Evolutionary conservation across 495 filamentous ascomycete species (phyloP), one percentile per base, ranked within the genome.

Genomic region (Annulohypoxylon maeteangense): DNA sequence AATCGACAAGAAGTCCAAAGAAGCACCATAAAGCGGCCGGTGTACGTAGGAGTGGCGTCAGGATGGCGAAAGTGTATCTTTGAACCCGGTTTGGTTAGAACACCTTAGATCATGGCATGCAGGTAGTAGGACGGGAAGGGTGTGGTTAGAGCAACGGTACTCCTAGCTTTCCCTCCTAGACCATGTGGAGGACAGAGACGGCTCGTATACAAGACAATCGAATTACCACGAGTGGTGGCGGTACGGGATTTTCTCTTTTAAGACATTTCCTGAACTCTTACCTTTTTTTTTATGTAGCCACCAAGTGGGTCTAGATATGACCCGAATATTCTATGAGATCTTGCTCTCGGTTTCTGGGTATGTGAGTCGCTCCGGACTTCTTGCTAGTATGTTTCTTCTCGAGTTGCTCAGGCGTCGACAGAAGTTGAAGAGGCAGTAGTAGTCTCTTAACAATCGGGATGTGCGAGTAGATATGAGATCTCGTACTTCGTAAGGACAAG

Each of bases 31-130:
- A 42, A 69, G 47, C 47, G 50, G 18, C 31, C 25, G 61, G 50
- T 54, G 38, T 40, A 60, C 62, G 58, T 40, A 64, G 51, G 22
- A 67, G 70, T 73, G 68, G 75, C 70, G 74, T 72, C 40, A 70
- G 62, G 65, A 67, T 70, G 51, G 50, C 65, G 48, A 70, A 67
- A 74, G 57, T 69, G 58, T 71, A 62, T 71, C 53, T 70, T 62
- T 29, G 51, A 64, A 64, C 25, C 62, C 59, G 23, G 62, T 45
- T 60, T 75, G 54, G 62, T 77, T 74, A 78, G 75, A 71, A 68
- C 56, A 50, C 23, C 27, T 51, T 27, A 58, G 56, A 65, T 36
- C 48, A 40, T n/a, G 31, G 27, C n/a, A 69, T 23, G 22, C 23
- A 51, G 57, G 48, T 62, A 58, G 56, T 18, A 44, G 40, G 20